Conservation (phyloP, 257 asterid genomes). For the Coffea eugenioides region DNA sequence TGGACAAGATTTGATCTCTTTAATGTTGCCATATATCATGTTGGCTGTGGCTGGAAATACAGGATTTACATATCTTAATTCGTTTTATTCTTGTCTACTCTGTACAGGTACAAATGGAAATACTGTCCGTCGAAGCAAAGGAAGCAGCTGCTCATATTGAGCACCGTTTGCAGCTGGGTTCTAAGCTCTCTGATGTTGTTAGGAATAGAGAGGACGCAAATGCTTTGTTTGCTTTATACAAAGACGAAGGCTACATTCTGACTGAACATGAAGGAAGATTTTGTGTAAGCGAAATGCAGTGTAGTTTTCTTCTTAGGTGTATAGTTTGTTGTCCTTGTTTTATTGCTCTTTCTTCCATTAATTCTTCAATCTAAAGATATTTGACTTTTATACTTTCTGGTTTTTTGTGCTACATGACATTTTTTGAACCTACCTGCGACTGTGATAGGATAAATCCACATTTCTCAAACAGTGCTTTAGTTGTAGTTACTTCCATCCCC, state of each 20-base stretch:
- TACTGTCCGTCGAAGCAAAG: conserved; percentile 75
- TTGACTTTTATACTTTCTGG: not conserved
- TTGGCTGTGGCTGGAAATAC: not conserved
- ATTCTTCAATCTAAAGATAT: no score
- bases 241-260: conserved; percentile 71
- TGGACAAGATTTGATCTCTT: not conserved
- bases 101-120: conserved; percentile 52
- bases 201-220: conserved; percentile 66
- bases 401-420: not conserved
- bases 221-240: conserved; percentile 68
- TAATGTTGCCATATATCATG: not conserved
- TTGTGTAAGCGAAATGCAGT: conserved; percentile 53
- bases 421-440: not conserved
- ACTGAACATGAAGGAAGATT: conserved; percentile 76
- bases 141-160: conserved; percentile 77
- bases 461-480: not conserved
- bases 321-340: not conserved
- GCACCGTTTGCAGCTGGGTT: conserved; percentile 65
- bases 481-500: not conserved
- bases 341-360: not conserved
- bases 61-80: not conserved
- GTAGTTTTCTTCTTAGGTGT: conserved; percentile 10
- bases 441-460: not conserved
- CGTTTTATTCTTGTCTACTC: conserved; percentile 15
- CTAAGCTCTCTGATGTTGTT: conserved; percentile 71